Evolutionary conservation across 257 asterid species (phyloP).

Genomic region (Solanum tarijense): DNA sequence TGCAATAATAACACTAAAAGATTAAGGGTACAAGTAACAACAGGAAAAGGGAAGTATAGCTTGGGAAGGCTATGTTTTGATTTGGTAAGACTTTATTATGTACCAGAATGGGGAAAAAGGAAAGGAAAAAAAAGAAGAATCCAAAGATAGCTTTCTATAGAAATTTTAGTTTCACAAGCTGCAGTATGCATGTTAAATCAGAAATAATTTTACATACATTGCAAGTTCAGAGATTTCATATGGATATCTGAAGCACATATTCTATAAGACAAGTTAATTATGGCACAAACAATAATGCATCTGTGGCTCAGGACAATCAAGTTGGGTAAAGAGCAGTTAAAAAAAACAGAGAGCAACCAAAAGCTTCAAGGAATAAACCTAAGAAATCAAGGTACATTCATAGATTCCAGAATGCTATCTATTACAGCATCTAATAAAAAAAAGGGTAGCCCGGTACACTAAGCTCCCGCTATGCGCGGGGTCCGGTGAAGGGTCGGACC

Average conservation of each 20-base stretch:
- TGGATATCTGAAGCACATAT: neutral
- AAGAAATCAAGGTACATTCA: neutral
- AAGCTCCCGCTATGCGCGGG: neutral
- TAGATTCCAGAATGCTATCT: neutral
- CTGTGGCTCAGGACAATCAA: neutral
- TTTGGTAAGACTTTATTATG: neutral
- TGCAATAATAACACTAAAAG: neutral
- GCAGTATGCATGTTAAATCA: neutral
- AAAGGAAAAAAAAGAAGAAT: neutral
- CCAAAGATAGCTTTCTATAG: neutral
- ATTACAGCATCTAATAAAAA: neutral
- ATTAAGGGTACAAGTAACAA: neutral
- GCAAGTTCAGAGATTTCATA: neutral
- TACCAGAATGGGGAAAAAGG: neutral
- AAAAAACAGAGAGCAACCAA: neutral
- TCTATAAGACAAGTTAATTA: neutral
- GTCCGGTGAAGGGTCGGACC: neutral
- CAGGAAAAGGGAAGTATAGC: neutral
- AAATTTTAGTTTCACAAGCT: neutral
- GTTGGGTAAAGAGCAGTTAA: neutral
- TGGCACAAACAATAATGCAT: neutral
- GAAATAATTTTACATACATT: neutral
- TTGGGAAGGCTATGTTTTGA: neutral
- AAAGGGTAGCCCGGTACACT: neutral
- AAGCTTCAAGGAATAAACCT: neutral